Base-by-base conservation (phyloP, 2,329 filamentous ascomycete species). In the Aspergillus sp. region DNA sequence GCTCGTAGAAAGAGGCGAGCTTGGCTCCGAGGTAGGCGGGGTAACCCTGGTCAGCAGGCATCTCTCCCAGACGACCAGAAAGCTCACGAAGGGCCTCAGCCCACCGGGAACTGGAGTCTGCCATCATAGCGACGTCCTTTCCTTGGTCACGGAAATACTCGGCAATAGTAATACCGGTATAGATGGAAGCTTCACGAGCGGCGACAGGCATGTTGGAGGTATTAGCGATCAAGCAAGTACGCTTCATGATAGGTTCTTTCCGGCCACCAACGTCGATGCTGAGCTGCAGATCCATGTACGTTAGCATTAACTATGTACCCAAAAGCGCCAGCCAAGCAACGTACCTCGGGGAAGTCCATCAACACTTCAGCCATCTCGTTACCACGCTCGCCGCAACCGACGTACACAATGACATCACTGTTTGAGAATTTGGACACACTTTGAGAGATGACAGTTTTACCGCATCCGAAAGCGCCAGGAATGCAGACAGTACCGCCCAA, bases 361-460 rank as follows among this genome's bases (percentile, higher is more conserved):
- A 99, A 86, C 70, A 99, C 95, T 86, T 99, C 95, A 67, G 95
- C 95, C 95, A 99, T 99, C 82, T 99, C 95, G 77, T 99, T 99
- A 70, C 95, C 95, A 72, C 95, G 91, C 82, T 99, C 95, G 71
- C 93, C 92, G 69, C 85, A 90, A 63, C 95, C 95, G 63, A 99
- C 95, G 77, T 99, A 99, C 71, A 99, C 91, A 70, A 99, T 99
- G 74, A 98, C 92, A 78, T 99, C 95, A 79, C 91, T 95, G 88
- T 99, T 99, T 75, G 95, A 99, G 84, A 99, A 99, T 82, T 99
- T 99, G 80, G 95, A 99, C 66, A 99, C 91, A 64, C 92, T 96
- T 82, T 99, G 95, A 74, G 90, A 93, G 81, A 99, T 99, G 83
- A 99, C 95, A 73, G 95, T 99, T 89, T 99, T 99, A 76, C 95